Base-by-base conservation (phyloP, 2,329 filamentous ascomycete species). In the Penicillium sp. region DNA sequence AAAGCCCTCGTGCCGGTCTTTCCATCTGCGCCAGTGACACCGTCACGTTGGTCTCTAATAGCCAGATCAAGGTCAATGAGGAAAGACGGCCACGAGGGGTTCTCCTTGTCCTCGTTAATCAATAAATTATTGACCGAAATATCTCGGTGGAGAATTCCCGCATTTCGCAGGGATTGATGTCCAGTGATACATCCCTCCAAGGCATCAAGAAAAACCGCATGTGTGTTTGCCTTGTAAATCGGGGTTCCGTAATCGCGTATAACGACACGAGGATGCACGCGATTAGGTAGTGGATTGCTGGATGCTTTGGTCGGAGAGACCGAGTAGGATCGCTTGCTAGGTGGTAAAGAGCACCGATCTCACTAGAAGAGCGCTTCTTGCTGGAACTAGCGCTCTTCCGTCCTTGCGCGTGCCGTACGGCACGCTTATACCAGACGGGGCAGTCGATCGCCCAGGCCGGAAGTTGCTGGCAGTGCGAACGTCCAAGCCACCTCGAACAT, bases 91-190 rank as follows among this genome's bases (percentile, higher is more conserved):
- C 66, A 75, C 23, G 64, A 79, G 22, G 66, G 67, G 57, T 77
- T 75, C 0, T 70, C 51, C 12, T 69, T 50, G 12, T 80, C 72
- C 56, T 81, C 68, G 58, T 80, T 79, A 2, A 82, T 72, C 60
- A 81, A 75, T 8, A 81, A 69, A 56, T 81, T 81, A 44, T 74
- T 72, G 23, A 74, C 69, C 1, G 75, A 80, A 35, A 81, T 75
- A 55, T 81, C 75, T 58, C 75, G 57, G 42, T 80, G 71, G 35
- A 79, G 68, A 41, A 80, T 58, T 53, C 73, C 71, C 25, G 69
- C 68, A 45, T 69, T 60, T 29, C 68, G 48, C 23, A 69, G 56
- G 25, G 62, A 66, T 31, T 63, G 5, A 49, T 66, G 57, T 25
- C 62, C 60, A 60, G 33, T 15, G 23, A 65, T 56, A 22, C 55